Evolutionary conservation across 257 asterid genomes (phyloP).

Genomic region (Osmanthus fragrans): DNA sequence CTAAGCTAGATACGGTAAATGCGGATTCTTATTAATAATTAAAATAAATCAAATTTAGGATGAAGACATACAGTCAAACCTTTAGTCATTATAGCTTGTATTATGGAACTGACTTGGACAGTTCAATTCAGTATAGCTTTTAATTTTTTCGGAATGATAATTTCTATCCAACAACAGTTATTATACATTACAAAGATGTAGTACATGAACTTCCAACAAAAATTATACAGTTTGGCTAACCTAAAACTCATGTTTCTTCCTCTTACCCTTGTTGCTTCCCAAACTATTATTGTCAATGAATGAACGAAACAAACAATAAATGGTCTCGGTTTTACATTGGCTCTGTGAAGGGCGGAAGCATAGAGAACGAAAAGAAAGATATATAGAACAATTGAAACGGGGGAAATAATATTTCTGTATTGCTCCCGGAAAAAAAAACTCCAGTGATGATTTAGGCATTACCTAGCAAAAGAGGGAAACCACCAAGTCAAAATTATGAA

Average conservation of each 20-base stretch:
- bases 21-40: too few species aligned
- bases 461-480: neutral
- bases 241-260: neutral
- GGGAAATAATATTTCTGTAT: conserved; percentile 1
- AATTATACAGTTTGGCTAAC: conserved; percentile 6
- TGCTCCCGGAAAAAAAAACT: conserved; percentile 18
- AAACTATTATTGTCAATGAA: conserved; percentile 30
- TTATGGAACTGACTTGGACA: too few species aligned
- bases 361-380: conserved; percentile 7
- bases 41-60: too few species aligned
- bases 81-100: too few species aligned
- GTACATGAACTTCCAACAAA: conserved; percentile 5
- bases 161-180: neutral
- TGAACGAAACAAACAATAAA: conserved; percentile 26
- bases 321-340: conserved; percentile 5
- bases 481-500: neutral
- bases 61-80: too few species aligned
- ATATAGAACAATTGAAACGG: neutral
- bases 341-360: conserved; percentile 15
- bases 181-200: neutral
- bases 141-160: neutral
- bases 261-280: neutral
- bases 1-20: too few species aligned
- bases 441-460: neutral
- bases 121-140: neutral